Evolutionary conservation across 1,284 basidiomycete species (phyloP).

Genomic region (Polyporus tsugae): DNA sequence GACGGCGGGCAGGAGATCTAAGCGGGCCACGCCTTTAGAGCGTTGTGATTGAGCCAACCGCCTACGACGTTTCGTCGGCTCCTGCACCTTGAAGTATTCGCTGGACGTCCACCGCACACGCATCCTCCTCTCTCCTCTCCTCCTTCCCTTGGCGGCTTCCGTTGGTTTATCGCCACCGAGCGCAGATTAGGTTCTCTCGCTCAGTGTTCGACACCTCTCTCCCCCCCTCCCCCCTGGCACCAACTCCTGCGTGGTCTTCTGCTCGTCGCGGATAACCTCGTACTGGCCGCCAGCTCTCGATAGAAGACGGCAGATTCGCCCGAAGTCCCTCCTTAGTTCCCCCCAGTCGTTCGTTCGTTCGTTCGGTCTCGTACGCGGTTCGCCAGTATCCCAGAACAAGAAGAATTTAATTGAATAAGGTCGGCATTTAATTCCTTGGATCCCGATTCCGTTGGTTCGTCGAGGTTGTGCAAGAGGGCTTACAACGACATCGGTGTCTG

Average conservation of each 20-base stretch:
- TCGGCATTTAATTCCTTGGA: slow-evolving; percentile 37
- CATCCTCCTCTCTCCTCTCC: slow-evolving; percentile 27
- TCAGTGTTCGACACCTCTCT: slow-evolving; percentile 22
- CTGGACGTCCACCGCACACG: slow-evolving; percentile 38
- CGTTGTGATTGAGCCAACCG: slow-evolving; percentile 40
- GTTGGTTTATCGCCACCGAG: slow-evolving; percentile 27
- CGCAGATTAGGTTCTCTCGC: slow-evolving; percentile 34
- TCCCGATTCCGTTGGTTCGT: slow-evolving; percentile 16
- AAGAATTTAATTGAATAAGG: slow-evolving; percentile 35
- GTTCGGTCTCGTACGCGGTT: slow-evolving; percentile 33
- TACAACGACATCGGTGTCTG: slow-evolving; percentile 24
- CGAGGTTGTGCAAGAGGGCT: slow-evolving; percentile 33
- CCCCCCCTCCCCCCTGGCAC: slow-evolving; percentile 18
- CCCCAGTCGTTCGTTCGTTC: slow-evolving; percentile 31
- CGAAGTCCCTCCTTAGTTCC: slow-evolving; percentile 35
- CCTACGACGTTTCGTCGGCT: slow-evolving; percentile 36
- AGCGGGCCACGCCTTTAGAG: slow-evolving; percentile 42
- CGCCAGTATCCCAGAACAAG: slow-evolving; percentile 24
- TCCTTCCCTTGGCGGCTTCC: slow-evolving; percentile 31
- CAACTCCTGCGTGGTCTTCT: slow-evolving; percentile 20
- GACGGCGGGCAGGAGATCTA: slow-evolving; percentile 37
- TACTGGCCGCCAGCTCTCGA: slow-evolving; percentile 28
- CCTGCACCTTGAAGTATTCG: slow-evolving; percentile 39
- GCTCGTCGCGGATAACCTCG: slow-evolving; percentile 27
- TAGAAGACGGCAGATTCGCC: slow-evolving; percentile 37